Percentiles rank a stretch among this genome's conserved stretches.
Conservation (phyloP, 805 yeast species). For the Yamadazyma kitorensis region DNA sequence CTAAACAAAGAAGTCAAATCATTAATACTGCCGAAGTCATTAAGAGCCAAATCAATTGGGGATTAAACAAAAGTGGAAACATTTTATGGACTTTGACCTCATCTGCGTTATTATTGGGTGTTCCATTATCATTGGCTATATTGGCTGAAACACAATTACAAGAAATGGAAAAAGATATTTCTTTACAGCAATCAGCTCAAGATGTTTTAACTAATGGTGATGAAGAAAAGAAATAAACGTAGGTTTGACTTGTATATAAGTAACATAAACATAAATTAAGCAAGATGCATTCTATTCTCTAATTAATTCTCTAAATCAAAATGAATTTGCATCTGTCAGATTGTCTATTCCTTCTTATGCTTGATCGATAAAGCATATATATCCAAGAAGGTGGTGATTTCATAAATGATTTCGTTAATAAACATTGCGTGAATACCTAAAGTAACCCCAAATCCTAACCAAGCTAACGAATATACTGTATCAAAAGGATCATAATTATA, state of each 20-base stretch:
- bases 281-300: too few relatives aligned
- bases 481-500: constrained; percentile 38
- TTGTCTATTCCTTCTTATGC: constrained; percentile 58
- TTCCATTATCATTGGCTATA: constrained; percentile 86
- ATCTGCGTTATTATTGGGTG: constrained; percentile 81
- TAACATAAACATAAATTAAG: too few relatives aligned
- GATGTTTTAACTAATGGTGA: constrained; percentile 72
- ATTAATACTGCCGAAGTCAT: constrained; percentile 31
- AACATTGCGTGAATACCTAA: constrained; percentile 68
- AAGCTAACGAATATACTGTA: constrained; percentile 51
- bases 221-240: constrained; percentile 32
- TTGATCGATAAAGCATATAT: constrained; percentile 84
- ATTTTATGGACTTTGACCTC: constrained; percentile 85
- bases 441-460: constrained; percentile 68
- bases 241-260: constrained; percentile 14
- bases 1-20: constrained; percentile 64
- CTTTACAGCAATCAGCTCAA: constrained; percentile 73
- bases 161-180: constrained; percentile 91
- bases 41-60: constrained; percentile 32
- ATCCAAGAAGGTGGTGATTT: constrained; percentile 76
- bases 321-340: too few relatives aligned
- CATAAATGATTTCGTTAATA: constrained; percentile 74
- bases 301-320: too few relatives aligned
- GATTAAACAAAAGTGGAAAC: constrained; percentile 64
- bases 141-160: constrained; percentile 89